phyloP scores from a whole-genome alignment of 116 monocot genomes.

The Papilionanthe hybrid region DNA sequence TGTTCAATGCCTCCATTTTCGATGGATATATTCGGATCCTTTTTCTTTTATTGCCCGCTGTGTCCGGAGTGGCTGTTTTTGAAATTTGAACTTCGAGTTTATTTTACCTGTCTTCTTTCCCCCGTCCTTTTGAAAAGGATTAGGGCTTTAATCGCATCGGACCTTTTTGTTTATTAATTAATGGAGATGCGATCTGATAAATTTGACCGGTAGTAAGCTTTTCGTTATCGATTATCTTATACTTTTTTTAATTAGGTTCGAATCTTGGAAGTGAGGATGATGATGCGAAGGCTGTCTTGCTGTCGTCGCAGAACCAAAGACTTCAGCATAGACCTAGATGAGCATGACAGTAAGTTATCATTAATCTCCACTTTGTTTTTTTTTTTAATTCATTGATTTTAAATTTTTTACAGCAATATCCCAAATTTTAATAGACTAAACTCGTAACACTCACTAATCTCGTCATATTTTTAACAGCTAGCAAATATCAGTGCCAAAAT shows the following conservation, averaged over 20 bases:
- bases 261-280: background rate
- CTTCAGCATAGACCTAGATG: conserved; percentile 59
- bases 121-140: background rate
- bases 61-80: background rate
- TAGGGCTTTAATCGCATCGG: background rate
- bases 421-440: background rate
- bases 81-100: background rate
- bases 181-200: background rate
- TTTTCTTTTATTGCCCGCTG: background rate
- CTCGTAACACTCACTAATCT: too few species aligned
- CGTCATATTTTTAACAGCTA: background rate
- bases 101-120: background rate
- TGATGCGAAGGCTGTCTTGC: conserved; percentile 54
- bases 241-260: background rate
- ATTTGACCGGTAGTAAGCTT: background rate
- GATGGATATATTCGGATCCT: background rate
- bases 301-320: conserved; percentile 54
- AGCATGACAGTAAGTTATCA: conserved; percentile 47
- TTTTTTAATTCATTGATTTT: background rate
- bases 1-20: background rate
- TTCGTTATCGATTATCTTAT: background rate
- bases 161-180: background rate
- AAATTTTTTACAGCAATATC: background rate
- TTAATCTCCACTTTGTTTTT: background rate
- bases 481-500: background rate